Evolutionary conservation across 495 filamentous ascomycete genomes (phyloP), one percentile per base, ranked within the genome.

Genomic region (Aspergillus saccharolyticus): DNA sequence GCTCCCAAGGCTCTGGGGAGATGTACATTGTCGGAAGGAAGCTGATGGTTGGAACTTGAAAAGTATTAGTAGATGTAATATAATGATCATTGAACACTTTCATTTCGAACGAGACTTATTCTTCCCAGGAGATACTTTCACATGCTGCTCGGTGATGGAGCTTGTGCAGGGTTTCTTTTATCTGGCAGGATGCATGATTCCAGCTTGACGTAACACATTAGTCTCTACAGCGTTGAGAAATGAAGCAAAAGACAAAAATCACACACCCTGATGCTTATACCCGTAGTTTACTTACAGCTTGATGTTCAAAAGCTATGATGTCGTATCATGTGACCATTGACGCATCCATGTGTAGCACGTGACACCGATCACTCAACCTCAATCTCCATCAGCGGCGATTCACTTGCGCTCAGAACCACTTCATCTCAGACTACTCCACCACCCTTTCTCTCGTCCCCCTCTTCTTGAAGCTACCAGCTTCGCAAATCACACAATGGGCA

Each of bases 401-500:
- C 48, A 33, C 42, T 43, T 54, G 50, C 19, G 44, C 28, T 18
- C 39, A 47, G 25, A 48, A 15, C 30, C 15, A 12, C 18, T n/a
- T 17, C 55, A 28, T 51, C 20, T 6, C 39, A 57, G 17, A 7
- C 39, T 44, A 21, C 47, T 51, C 12, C 25, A 19, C 12, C 33
- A 39, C 4, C 33, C 33, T 39, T 24, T 19, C 18, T 44, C 3
- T 24, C 50, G 12, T 51, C 15, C 24, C 10, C 24, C 30, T 3
- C 51, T 16, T 16, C 14, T 44, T 15, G 19, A 49, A 49, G 17
- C 19, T 9, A 24, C 42, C 54, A 5, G 52, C 19, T 42, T 50
- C 19, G 46, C 19, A 42, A n/a, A n/a, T 39, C 21, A 48, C 56
- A 64, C 28, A 48, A 95, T 94, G 86, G 88, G 85, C 58, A 96